These are phyloP conservation scores for Grigorovia humatica DNA, from an alignment of 805 yeast genomes.

Conservation along the genomic window DNA sequence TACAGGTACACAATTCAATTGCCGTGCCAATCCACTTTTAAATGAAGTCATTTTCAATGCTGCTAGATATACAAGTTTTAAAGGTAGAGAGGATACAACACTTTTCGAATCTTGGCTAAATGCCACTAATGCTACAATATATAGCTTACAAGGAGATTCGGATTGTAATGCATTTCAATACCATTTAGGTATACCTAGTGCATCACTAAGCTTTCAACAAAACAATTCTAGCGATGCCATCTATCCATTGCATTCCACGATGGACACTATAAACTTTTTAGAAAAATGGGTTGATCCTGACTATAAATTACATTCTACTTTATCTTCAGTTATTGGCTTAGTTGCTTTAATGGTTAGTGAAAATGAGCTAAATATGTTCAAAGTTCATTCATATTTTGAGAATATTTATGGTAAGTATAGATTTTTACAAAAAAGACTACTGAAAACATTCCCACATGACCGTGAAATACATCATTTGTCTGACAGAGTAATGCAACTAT, in stretches of 20 bases:
- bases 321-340: slow-evolving; percentile 53
- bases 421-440: slow-evolving; percentile 15
- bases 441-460: slow-evolving; percentile 15
- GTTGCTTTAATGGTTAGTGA: slow-evolving; percentile 45
- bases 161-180: slow-evolving; percentile 54
- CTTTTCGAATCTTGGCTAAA: slow-evolving; percentile 41
- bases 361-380: slow-evolving; percentile 43
- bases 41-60: slow-evolving; percentile 35
- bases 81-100: slow-evolving; percentile 29
- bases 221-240: slow-evolving; percentile 35
- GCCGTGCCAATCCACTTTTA: slow-evolving; percentile 50
- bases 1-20: slow-evolving; percentile 38
- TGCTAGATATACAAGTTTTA: slow-evolving; percentile 37
- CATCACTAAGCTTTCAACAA: slow-evolving; percentile 36
- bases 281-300: slow-evolving; percentile 41
- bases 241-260: slow-evolving; percentile 48
- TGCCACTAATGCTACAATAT: slow-evolving; percentile 30
- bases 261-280: slow-evolving; percentile 51
- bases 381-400: slow-evolving; percentile 38
- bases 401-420: slow-evolving; percentile 33
- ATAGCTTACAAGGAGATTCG: slow-evolving; percentile 39
- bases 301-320: slow-evolving; percentile 41
- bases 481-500: slow-evolving; percentile 3
- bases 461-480: slow-evolving; percentile 8
- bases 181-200: slow-evolving; percentile 57